phyloP scores from a whole-genome alignment of 1,284 basidiomycete genomes.

The Trametes pubescens region DNA sequence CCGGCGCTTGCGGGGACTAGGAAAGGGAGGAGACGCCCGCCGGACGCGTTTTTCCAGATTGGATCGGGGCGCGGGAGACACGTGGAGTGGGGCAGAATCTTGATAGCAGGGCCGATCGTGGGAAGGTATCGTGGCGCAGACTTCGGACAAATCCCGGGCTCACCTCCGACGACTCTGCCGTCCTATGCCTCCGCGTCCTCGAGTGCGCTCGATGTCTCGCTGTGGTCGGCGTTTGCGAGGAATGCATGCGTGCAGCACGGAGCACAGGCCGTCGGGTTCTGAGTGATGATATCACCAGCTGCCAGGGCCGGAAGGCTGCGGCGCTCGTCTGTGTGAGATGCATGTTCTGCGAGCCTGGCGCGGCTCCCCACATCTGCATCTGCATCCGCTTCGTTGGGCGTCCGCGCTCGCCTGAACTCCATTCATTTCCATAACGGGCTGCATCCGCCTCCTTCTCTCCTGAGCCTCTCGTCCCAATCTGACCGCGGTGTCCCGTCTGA shows the following conservation, averaged over 20 bases:
- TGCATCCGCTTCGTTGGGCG: constrained; percentile 11
- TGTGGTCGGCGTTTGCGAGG: neutral
- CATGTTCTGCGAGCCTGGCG: neutral
- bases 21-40: constrained; percentile 5
- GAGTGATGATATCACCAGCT: constrained; percentile 21
- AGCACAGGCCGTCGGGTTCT: constrained; percentile 3
- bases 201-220: neutral
- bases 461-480: neutral
- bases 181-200: neutral
- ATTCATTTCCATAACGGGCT: constrained; percentile 13
- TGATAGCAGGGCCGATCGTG: constrained; percentile 8
- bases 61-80: constrained; percentile 19
- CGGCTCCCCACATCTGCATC: constrained; percentile 10
- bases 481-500: too few species aligned
- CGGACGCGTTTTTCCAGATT: constrained; percentile 16
- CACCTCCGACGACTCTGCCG: neutral
- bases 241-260: neutral
- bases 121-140: constrained; percentile 9
- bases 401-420: constrained; percentile 1
- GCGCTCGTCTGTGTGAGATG: constrained; percentile 16
- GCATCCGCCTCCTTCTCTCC: constrained; percentile 12
- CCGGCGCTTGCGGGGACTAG: constrained; percentile 2
- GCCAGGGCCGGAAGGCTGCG: constrained; percentile 14
- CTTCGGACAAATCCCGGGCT: constrained; percentile 1
- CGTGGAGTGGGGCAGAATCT: constrained; percentile 19